Evolutionary conservation across 352 stramenopile genomes (phyloP), one percentile per base, ranked within the genome.

Genomic region (Phytopythium aichiense): DNA sequence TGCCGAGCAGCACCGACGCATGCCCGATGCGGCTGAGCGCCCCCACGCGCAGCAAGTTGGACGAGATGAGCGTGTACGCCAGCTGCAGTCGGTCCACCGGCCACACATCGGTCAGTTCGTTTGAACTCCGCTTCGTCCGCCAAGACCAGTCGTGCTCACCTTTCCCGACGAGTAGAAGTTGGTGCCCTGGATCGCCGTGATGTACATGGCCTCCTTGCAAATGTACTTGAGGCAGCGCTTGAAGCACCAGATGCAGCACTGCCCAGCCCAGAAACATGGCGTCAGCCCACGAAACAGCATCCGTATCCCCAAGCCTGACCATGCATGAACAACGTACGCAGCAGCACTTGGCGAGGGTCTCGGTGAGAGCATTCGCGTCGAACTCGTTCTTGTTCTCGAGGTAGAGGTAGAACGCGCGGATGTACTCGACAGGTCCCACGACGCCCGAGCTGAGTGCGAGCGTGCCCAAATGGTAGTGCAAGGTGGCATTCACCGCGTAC

Each of bases 211-310:
- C 67, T 94, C 85, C 51, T 94, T 94, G 62, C 78, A 91, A 56
- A 94, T 89, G 58, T 88, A 92, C 64, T 89, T 89, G 46, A 94
- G 72, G 58, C 84, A 94, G 35, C 74, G 74, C 57, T 91, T 90
- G 70, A 94, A 94, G 67, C 82, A 89, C 79, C 79, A 91, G 40
- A 89, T 92, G 54, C 82, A 94, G 69, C 85, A 92, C 82, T 94
- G 40, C 4, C n/a, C 67, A 50, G 22, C 28, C 35, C 33, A 61
- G 28, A 58, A 30, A 48, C 20, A 63, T 3, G 48, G 33, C 53
- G 33, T 50, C 23, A 66, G 37, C 43, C 37, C 13, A 58, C 61
- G 20, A 48, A 48, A 63, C 13, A 60, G 35, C 55, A n/a, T 49
- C 23, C 54, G 66, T 4, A 56, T 20, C 18, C 46, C 22, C 0